Evolutionary conservation across 805 yeast species (phyloP), one percentile per base, ranked within the genome.

Genomic region (Zygosaccharomyces kombuchaensis): DNA sequence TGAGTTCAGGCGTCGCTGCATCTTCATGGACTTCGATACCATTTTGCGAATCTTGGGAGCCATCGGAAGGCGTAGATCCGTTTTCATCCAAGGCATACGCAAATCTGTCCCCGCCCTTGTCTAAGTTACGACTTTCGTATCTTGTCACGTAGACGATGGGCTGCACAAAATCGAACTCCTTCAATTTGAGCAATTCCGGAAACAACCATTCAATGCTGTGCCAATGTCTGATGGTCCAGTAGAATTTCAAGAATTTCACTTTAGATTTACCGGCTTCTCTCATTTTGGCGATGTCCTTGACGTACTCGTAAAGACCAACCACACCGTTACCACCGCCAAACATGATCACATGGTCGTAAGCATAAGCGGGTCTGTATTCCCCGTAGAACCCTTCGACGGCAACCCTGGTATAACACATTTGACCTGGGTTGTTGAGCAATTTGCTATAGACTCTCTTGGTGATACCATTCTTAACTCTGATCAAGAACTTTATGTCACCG

Each of bases 351-450:
- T 60, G 65, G 72, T 36, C 62, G 62, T 40, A 64, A 25, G 54
- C 27, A 36, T 58, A 45, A 68, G 65, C 22, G 74, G 74, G 2
- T 69, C 56, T 12, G 58, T 57, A 44, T 16, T 63, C 61, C 1
- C 87, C 87, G 54, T 82, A 82, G 2, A 85, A 82, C 0, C 87
- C 87, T 57, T 82, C 87, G 17, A 57, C 9, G 80, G 58, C 23
- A 72, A 66, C 53, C 46, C 56, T 54, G 13, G 77, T 71, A 52
- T 67, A 67, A 44, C 71, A 58, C 48, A 56, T 27, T 42, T 61
- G 44, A 49, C 67, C 38, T 57, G 70, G 29, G 58, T 68, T 46
- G 47, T 52, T 60, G 17, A 54, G 26, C 10, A 73, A 50, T 40
- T 63, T 60, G 17, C 59, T 57, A 31, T 68, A 63, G 21, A 78